Evolutionary conservation across 257 asterid genomes (phyloP).

Genomic region (Solanum ossicruentum): DNA sequence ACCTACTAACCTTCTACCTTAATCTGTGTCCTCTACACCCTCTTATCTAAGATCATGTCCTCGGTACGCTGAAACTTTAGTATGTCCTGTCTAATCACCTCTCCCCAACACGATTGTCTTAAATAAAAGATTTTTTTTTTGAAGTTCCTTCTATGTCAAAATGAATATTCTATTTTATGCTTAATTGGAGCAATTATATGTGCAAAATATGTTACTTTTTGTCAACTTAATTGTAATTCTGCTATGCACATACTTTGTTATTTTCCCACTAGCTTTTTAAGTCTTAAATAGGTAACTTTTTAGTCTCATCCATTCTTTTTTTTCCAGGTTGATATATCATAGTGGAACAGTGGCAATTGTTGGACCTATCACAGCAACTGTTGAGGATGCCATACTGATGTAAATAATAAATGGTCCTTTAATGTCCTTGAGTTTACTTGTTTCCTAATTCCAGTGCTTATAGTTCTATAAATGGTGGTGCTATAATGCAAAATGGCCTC

Average conservation of each 20-base stretch:
- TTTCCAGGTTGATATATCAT: constrained; percentile 62
- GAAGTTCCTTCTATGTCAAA: background rate
- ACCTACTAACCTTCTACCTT: background rate
- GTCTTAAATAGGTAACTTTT: background rate
- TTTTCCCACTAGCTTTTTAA: background rate
- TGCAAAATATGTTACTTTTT: background rate
- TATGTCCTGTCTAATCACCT: background rate
- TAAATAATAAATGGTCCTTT: constrained; percentile 29
- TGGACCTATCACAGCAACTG: constrained; percentile 79
- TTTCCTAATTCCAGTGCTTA: background rate
- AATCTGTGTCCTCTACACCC: background rate
- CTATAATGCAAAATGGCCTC: background rate
- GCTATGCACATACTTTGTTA: background rate
- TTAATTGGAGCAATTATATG: background rate
- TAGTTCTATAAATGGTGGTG: background rate
- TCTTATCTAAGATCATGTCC: background rate
- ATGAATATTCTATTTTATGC: background rate
- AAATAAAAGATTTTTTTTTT: background rate
- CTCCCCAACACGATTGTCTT: background rate
- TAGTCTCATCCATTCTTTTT: background rate
- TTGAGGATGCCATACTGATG: constrained; percentile 90
- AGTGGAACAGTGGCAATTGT: constrained; percentile 85
- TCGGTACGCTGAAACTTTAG: background rate
- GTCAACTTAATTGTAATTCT: background rate
- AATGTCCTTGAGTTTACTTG: background rate